Evolutionary conservation across 2,329 filamentous ascomycete genomes (phyloP).

Genomic region (Chrysoporthe cubensis): DNA sequence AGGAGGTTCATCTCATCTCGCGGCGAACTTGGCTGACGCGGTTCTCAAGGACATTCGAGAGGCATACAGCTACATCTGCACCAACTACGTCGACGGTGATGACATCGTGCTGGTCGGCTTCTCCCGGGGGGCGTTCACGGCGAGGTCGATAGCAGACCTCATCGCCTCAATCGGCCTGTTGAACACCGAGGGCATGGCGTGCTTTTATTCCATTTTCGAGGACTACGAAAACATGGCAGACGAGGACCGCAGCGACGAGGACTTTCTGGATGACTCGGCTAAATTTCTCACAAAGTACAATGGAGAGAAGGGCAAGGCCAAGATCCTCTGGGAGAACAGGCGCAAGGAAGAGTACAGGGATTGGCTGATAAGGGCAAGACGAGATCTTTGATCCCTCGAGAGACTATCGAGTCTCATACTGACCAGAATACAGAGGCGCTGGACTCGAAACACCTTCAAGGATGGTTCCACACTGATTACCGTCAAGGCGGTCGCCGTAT

Average conservation of each 20-base stretch:
- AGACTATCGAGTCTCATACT: not conserved
- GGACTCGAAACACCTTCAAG: slow-evolving; percentile 43
- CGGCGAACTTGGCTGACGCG: not conserved
- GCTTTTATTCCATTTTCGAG: slow-evolving; percentile 47
- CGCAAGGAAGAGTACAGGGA: slow-evolving; percentile 41
- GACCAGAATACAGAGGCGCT: slow-evolving; percentile 31
- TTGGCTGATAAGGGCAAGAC: slow-evolving; percentile 41
- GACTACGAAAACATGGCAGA: slow-evolving; percentile 43
- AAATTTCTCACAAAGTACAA: slow-evolving; percentile 33
- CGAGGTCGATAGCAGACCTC: slow-evolving; percentile 44
- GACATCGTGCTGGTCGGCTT: slow-evolving; percentile 44
- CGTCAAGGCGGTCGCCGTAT: slow-evolving; percentile 52
- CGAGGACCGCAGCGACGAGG: slow-evolving; percentile 26
- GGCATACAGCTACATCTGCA: slow-evolving; percentile 44
- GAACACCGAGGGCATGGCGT: slow-evolving; percentile 45
- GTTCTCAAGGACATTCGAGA: slow-evolving; percentile 38
- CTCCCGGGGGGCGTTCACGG: slow-evolving; percentile 46
- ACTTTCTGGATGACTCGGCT: slow-evolving; percentile 33
- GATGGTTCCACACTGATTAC: slow-evolving; percentile 41
- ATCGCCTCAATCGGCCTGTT: slow-evolving; percentile 45
- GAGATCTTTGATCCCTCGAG: too few species aligned
- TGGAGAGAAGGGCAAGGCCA: slow-evolving; percentile 35
- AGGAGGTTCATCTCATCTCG: not conserved
- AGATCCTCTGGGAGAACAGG: slow-evolving; percentile 39
- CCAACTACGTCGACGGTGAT: slow-evolving; percentile 44